A percentile compares a stretch with the other conserved stretches of the same genome.
phyloP scores from a whole-genome alignment of 805 yeast genomes.

The Tetrapisispora namnaoensis region DNA sequence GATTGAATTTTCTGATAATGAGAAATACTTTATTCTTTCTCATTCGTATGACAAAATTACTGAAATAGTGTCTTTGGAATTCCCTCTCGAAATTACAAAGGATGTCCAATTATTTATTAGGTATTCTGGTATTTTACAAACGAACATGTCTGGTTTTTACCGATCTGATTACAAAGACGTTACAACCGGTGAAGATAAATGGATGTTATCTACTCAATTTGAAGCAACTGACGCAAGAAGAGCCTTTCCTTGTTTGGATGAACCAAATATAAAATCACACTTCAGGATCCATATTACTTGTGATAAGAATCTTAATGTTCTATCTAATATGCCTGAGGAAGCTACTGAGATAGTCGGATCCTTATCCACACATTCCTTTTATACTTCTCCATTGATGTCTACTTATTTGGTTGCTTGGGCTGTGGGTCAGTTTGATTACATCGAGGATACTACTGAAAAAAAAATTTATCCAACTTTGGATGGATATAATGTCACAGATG shows the following conservation, averaged over 20 bases:
- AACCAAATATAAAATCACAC: slow-evolving; percentile 60
- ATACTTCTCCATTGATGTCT: slow-evolving; percentile 61
- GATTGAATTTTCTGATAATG: neutral
- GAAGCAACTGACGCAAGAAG: slow-evolving; percentile 72
- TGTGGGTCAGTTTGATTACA: slow-evolving; percentile 57
- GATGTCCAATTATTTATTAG: slow-evolving; percentile 34
- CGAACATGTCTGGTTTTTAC: slow-evolving; percentile 63
- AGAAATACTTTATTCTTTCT: slow-evolving; percentile 9
- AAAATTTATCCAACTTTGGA: slow-evolving; percentile 10
- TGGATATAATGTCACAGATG: slow-evolving; percentile 8
- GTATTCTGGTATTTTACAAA: slow-evolving; percentile 57
- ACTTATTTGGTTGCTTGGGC: slow-evolving; percentile 66
- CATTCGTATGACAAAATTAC: slow-evolving; percentile 34
- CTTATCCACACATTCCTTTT: slow-evolving; percentile 41
- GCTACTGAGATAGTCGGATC: slow-evolving; percentile 30
- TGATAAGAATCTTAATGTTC: slow-evolving; percentile 42
- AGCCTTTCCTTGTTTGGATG: slow-evolving; percentile 71
- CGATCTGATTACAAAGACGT: slow-evolving; percentile 50
- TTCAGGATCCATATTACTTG: slow-evolving; percentile 51
- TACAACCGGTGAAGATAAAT: slow-evolving; percentile 19
- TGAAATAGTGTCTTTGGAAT: slow-evolving; percentile 55
- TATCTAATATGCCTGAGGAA: slow-evolving; percentile 59
- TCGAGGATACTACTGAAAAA: slow-evolving; percentile 35
- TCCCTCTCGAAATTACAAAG: slow-evolving; percentile 34
- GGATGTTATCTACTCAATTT: slow-evolving; percentile 34